Evolutionary conservation across 2,329 filamentous ascomycete species (phyloP), one percentile per base, ranked within the genome.

Genomic region (Microdochium nivale): DNA sequence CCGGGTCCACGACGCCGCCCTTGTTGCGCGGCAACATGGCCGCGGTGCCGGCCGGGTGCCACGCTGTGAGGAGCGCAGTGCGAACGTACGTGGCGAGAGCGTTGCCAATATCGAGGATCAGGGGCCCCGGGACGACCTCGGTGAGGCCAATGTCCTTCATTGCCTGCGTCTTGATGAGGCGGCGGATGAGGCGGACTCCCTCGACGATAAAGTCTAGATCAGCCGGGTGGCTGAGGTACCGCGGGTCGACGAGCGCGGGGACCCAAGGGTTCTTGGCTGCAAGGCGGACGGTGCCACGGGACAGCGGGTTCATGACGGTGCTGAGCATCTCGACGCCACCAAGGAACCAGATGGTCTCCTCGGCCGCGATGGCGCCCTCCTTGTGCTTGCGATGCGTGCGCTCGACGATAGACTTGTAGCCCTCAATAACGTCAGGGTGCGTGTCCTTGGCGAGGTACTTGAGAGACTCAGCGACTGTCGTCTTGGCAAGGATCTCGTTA

Each of bases 21-120:
- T 73, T 64, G 25, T 72, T 68, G 13, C 68, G 63, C 2, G 73
- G 67, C 66, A 78, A 70, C 76, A 80, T 80, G 3, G 76, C 68
- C 2, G 72, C 68, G 0, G 75, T 77, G 2, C 74, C 74, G 24
- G 71, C 64, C 0, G 72, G 67, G 56, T 79, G 76, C 49, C 49
- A 50, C 24, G 49, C 49, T 5, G 49, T 50, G 24, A 43, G 40
- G 23, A 50, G 49, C 37, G 27, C 35, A 24, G 33, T 43, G 10
- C 37, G 35, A 25, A 50, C 49, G 5, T 50, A 50, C 13, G 44
- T 23, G 23, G 43, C 37, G 8, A 50, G 37, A 9, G 49, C 49
- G 19, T 23, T 13, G 25, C 25, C 49, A 16, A 40, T 40, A 2
- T 43, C 49, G 16, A 44, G 49, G 16, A 59, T 24, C 14, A 48